phyloP scores from a whole-genome alignment of 2,329 filamentous ascomycete species.

The Ceratocystis lukuohia region DNA sequence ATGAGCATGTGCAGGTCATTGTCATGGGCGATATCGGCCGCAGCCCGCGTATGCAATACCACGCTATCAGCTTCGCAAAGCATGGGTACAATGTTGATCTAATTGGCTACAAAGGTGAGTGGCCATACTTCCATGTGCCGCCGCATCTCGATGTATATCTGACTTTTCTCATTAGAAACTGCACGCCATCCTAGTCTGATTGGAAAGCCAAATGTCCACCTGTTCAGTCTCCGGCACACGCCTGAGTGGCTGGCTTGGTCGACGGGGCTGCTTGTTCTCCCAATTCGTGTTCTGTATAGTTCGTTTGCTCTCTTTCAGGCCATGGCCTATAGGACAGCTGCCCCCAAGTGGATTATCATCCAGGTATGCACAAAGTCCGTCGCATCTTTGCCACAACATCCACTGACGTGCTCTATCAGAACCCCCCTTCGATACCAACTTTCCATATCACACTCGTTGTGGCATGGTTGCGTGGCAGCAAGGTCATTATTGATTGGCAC shows the following conservation, averaged over 20 bases:
- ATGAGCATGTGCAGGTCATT: slow-evolving; percentile 57
- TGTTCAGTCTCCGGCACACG: slow-evolving; percentile 56
- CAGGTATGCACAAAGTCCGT: slow-evolving; percentile 38
- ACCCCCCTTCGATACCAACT: slow-evolving; percentile 88
- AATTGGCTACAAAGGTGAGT: slow-evolving; percentile 69
- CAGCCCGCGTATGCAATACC: slow-evolving; percentile 97
- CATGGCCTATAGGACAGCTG: slow-evolving; percentile 59
- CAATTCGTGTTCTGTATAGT: slow-evolving; percentile 19
- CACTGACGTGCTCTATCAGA: slow-evolving; percentile 36
- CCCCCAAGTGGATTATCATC: slow-evolving; percentile 73
- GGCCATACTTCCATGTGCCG: neutral
- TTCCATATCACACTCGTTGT: slow-evolving; percentile 61
- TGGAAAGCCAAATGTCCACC: slow-evolving; percentile 52
- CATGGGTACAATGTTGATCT: slow-evolving; percentile 69
- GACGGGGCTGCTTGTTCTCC: slow-evolving; percentile 17
- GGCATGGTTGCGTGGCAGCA: slow-evolving; percentile 64
- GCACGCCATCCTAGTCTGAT: slow-evolving; percentile 65
- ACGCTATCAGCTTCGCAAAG: slow-evolving; percentile 80
- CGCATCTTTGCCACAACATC: neutral
- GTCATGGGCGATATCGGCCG: slow-evolving; percentile 91
- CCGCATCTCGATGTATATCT: neutral
- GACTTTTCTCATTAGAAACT: slow-evolving; percentile 44
- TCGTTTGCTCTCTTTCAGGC: slow-evolving; percentile 55
- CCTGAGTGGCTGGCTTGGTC: slow-evolving; percentile 50
- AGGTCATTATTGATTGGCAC: slow-evolving; percentile 91